Evolutionary conservation across 2,329 filamentous ascomycete genomes (phyloP), one percentile per base, ranked within the genome.

Genomic region (Pseudogymnoascus sp.): DNA sequence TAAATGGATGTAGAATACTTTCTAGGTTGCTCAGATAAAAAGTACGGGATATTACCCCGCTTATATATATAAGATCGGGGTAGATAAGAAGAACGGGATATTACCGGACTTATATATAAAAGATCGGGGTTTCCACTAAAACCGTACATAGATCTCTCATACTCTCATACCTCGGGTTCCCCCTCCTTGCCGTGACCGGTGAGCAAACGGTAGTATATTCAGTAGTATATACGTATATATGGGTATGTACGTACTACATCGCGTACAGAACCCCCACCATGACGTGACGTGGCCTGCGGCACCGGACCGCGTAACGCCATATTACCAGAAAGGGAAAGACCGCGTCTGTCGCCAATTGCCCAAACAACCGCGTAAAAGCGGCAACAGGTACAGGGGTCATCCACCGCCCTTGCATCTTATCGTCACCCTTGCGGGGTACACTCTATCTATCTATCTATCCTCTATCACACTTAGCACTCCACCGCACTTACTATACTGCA

Each of bases 401-500:
- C 50, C 17, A 35, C 35, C 28, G 50, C 50, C 28, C 50, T 33
- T 33, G 26, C 50, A 33, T 19, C 26, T 57, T 33, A 33, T 31
- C 17, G 47, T 33, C 47, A 57, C 17, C 50, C 50, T 57, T 57
- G 50, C 50, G 50, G 50, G 50, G 50, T 57, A 57, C 50, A 19
- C n/a, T 33, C 42, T 44, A 23, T 44, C 40, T 33, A 36, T 33
- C 42, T 44, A 23, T 44, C 40, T 33, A 36, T 36, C 15, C 47
- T 28, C 47, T 50, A 53, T 31, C 47, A 9, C 44, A 50, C 44
- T 26, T 28, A 28, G 21, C 15, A 50, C 44, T 57, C 26, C 33
- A 44, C 11, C 19, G 13, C 36, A 38, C 15, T 38, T 38, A 40
- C 17, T 40, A 8, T 40, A 42, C 9, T 42, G 38, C 19, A 42